phyloP scores from a whole-genome alignment of 2,329 filamentous ascomycete genomes.

The Albophoma yamanashiensis region DNA sequence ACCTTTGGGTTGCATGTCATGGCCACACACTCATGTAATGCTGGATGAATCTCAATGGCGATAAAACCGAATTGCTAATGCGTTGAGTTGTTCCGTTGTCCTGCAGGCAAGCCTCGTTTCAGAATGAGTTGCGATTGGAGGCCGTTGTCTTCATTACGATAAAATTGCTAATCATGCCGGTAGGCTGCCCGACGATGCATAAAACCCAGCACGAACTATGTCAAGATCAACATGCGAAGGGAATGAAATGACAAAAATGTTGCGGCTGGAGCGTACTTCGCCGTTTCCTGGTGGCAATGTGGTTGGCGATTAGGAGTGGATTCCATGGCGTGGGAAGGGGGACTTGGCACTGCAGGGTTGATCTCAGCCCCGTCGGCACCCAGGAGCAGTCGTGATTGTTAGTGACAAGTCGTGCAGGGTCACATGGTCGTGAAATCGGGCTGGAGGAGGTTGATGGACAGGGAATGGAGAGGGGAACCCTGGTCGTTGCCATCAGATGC shows the following conservation, averaged over 20 bases:
- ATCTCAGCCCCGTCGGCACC: neutral
- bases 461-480: neutral
- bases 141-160: no score
- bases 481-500: neutral
- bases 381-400: no score
- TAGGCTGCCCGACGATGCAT: neutral
- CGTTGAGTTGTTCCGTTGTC: neutral
- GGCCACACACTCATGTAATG: neutral
- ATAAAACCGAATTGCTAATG: neutral
- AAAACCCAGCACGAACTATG: neutral
- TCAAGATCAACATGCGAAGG: neutral
- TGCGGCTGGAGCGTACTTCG: neutral
- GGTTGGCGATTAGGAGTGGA: neutral
- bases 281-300: neutral
- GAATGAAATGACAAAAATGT: neutral
- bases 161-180: no score
- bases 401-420: neutral
- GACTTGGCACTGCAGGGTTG: neutral
- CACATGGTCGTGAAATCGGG: neutral
- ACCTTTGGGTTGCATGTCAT: neutral
- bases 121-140: neutral
- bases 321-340: neutral
- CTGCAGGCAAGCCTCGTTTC: neutral
- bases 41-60: neutral
- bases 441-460: neutral